A percentile compares a stretch with the other conserved stretches of the same genome.
These are phyloP conservation scores for Microbotryum silenes-acaulis DNA, from an alignment of 1,284 basidiomycete genomes.

Conservation along the genomic window DNA sequence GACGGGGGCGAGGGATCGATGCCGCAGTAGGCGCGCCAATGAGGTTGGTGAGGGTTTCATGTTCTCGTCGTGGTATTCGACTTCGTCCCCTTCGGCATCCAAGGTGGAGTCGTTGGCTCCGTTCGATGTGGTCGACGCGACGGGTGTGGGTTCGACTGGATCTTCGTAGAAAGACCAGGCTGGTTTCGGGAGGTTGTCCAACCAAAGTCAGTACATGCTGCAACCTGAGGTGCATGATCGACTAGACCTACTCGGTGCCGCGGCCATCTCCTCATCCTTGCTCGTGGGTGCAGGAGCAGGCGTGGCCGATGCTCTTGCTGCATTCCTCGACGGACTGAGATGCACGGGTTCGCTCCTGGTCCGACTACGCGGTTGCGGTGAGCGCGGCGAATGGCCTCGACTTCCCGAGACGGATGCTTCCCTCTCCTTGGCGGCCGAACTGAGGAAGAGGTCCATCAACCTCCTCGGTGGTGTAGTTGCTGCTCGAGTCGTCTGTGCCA, in stretches of 20 bases:
- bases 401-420: background rate
- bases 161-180: conserved; percentile 19
- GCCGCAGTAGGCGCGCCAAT: too few relatives aligned
- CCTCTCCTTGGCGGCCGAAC: background rate
- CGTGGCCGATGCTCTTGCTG: background rate
- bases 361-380: too few relatives aligned
- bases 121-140: too few relatives aligned
- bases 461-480: conserved; percentile 4
- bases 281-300: background rate
- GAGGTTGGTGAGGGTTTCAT: too few relatives aligned
- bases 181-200: background rate
- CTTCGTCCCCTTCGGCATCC: too few relatives aligned
- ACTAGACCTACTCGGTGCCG: background rate
- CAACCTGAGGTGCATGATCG: too few relatives aligned
- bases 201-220: too few relatives aligned
- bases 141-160: background rate
- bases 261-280: background rate
- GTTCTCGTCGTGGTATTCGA: too few relatives aligned
- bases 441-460: conserved; percentile 16
- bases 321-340: background rate
- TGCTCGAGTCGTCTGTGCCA: conserved; percentile 2
- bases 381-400: background rate
- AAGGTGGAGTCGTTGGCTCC: too few relatives aligned
- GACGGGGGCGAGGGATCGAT: too few relatives aligned
- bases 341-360: background rate